These are phyloP conservation scores for Boletus reticuloceps DNA, from an alignment of 768 basidiomycete species.

Conservation along the genomic window DNA sequence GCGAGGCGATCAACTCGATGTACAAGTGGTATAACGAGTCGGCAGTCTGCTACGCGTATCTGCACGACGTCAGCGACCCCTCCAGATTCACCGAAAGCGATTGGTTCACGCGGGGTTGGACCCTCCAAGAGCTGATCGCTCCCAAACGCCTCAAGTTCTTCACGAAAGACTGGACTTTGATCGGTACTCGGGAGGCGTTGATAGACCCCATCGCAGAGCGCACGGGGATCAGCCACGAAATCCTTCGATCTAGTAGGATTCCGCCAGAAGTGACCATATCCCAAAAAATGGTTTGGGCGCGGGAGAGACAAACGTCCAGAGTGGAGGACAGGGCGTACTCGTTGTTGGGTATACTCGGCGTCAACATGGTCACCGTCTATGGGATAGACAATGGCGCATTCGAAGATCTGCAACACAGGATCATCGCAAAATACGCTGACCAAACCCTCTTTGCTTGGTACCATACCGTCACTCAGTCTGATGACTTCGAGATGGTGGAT, in stretches of 20 bases:
- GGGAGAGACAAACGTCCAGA: conserved; percentile 19
- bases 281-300: conserved; percentile 29
- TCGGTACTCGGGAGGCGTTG: conserved; percentile 16
- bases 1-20: conserved; percentile 32
- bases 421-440: conserved; percentile 20
- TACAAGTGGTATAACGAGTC: conserved; percentile 33
- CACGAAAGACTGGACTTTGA: conserved; percentile 20
- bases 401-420: conserved; percentile 20
- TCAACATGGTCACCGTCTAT: conserved; percentile 21
- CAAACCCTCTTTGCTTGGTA: conserved; percentile 30
- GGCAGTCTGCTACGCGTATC: conserved; percentile 26
- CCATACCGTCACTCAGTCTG: neutral
- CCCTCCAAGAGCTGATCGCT: conserved; percentile 31
- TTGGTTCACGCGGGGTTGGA: conserved; percentile 34
- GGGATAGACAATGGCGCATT: conserved; percentile 27
- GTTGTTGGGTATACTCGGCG: conserved; percentile 25
- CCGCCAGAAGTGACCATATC: conserved; percentile 17
- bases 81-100: conserved; percentile 20
- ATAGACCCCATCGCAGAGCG: conserved; percentile 8
- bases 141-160: conserved; percentile 27
- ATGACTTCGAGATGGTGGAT: conserved; percentile 14
- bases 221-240: conserved; percentile 16
- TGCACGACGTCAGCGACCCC: conserved; percentile 22
- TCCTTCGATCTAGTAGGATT: conserved; percentile 12
- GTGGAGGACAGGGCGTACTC: conserved; percentile 32